Evolutionary conservation across 345 rosid genomes (phyloP).

Genomic region (Zanthoxylum bungeanum): DNA sequence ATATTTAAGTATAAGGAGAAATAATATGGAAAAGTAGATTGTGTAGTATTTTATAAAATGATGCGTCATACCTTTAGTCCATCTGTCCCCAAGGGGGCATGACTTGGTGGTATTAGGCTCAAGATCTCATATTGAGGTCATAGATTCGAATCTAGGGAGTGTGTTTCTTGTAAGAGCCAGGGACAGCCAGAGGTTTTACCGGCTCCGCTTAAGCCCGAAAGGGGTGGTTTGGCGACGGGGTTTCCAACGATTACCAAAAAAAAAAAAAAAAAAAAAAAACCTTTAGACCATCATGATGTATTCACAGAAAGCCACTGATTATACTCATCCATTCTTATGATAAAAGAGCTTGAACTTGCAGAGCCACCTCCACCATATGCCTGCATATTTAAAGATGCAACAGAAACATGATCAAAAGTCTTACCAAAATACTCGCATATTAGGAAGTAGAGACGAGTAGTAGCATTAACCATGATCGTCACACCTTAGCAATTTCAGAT

Average conservation of each 20-base stretch:
- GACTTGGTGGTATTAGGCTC: too few relatives aligned
- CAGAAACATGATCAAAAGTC: neutral
- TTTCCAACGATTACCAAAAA: too few relatives aligned
- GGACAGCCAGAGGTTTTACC: too few relatives aligned
- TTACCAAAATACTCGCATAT: neutral
- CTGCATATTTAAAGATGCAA: constrained; percentile 34
- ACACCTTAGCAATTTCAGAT: constrained; percentile 83
- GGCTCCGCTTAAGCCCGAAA: too few relatives aligned
- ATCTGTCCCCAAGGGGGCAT: too few relatives aligned
- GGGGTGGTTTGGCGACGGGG: too few relatives aligned
- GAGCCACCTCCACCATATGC: constrained; percentile 93
- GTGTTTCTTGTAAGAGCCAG: too few relatives aligned
- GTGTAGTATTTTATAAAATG: neutral
- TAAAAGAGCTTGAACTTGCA: constrained; percentile 69
- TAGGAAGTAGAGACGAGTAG: neutral
- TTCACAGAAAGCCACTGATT: constrained; percentile 57
- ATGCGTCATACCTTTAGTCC: constrained; percentile 7
- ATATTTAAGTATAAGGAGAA: neutral
- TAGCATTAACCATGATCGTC: constrained; percentile 7
- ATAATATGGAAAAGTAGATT: neutral
- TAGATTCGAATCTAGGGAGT: too few relatives aligned
- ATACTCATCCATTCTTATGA: constrained; percentile 87
- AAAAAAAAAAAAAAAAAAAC: too few relatives aligned
- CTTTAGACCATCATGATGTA: constrained; percentile 17
- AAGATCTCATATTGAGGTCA: too few relatives aligned